Evolutionary conservation across 176 grass and related monocot genomes (phyloP).

Genomic region (Leersia perrieri): DNA sequence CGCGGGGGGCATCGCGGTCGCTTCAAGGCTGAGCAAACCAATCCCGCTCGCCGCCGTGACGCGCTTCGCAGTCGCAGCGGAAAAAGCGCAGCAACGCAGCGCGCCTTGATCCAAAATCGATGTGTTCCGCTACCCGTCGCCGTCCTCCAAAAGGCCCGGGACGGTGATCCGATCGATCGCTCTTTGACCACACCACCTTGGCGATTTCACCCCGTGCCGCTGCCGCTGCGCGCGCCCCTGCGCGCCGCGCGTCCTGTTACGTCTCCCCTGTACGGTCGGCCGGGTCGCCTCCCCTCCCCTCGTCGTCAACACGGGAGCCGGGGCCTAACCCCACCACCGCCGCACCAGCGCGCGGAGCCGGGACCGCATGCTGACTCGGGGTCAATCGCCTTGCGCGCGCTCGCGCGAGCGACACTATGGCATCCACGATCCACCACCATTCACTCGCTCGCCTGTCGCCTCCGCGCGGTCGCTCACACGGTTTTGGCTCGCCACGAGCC

Average conservation of each 20-base stretch:
- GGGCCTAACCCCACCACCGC: conserved; percentile 39
- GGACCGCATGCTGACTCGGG: background rate
- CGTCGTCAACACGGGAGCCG: conserved; percentile 31
- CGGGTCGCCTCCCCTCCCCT: background rate
- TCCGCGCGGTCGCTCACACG: background rate
- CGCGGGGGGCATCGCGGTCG: conserved; percentile 10
- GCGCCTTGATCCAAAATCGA: background rate
- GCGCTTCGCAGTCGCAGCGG: conserved; percentile 18
- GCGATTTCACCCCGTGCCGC: background rate
- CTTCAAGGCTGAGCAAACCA: conserved; percentile 31
- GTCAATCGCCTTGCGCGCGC: background rate
- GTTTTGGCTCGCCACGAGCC: background rate
- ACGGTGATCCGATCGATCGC: no score
- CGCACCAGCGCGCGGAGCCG: background rate
- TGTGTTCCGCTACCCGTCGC: background rate
- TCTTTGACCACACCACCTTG: conserved; percentile 23
- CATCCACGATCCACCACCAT: no score
- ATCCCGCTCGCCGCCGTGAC: background rate
- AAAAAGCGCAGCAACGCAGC: background rate
- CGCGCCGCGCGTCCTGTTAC: background rate
- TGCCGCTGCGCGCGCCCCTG: no score
- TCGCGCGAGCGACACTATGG: background rate
- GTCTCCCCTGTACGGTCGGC: background rate
- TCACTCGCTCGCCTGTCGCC: background rate
- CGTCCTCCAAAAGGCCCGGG: background rate